Conservation (phyloP, 306 rosid species). For the Spatholobus suberectus region DNA sequence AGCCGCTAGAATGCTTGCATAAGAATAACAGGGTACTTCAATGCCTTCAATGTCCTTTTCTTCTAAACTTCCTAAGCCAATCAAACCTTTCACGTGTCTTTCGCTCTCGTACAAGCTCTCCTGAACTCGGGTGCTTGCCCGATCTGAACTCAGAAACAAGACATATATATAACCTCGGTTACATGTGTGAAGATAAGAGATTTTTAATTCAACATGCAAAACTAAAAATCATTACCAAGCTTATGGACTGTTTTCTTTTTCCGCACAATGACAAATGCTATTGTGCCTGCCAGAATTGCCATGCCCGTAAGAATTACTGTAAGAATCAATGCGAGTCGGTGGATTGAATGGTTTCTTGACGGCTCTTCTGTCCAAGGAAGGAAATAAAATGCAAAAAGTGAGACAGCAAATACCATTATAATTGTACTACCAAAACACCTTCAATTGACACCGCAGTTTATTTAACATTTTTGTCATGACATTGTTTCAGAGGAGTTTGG, state of each 20-base stretch:
- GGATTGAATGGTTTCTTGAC: neutral
- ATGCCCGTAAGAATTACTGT: neutral
- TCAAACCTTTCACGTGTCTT: constrained; percentile 36
- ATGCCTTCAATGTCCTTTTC: constrained; percentile 43
- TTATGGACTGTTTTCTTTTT: constrained; percentile 22
- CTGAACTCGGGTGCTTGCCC: neutral
- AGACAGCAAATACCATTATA: neutral
- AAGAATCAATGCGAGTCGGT: neutral
- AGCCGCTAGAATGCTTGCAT: constrained; percentile 46
- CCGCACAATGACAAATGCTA: neutral
- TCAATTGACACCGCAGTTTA: neutral
- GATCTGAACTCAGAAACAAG: constrained; percentile 24
- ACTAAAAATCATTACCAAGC: constrained; percentile 22
- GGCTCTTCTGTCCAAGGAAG: constrained; percentile 18
- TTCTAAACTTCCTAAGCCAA: constrained; percentile 38
- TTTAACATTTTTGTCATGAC: neutral
- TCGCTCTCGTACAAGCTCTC: constrained; percentile 34
- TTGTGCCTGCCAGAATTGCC: constrained; percentile 1
- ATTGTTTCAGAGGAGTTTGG: too few relatives aligned
- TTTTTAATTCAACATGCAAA: neutral
- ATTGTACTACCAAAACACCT: neutral
- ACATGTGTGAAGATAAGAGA: neutral
- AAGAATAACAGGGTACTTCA: constrained; percentile 48
- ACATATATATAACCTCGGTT: neutral
- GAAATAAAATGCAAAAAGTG: neutral